Evolutionary conservation across 345 rosid species (phyloP).

Genomic region (Adansonia digitata): DNA sequence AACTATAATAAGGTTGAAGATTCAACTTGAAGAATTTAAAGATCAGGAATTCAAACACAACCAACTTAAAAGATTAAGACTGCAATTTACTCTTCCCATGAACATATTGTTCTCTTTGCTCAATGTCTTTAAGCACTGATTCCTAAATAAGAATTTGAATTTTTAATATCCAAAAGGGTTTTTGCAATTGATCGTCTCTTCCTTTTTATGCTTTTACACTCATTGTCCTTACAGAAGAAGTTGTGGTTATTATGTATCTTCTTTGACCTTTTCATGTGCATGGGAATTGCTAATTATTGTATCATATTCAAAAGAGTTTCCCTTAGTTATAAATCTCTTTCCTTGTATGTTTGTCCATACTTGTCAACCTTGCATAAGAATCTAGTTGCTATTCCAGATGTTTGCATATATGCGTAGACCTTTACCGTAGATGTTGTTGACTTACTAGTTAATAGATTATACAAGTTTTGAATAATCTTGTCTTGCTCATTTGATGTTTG

Average conservation of each 20-base stretch:
- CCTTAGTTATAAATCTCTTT: not conserved
- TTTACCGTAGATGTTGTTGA: not conserved
- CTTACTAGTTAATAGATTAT: not conserved
- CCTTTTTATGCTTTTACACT: not conserved
- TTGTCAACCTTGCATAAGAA: not conserved
- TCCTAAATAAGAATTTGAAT: not conserved
- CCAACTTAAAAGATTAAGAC: not conserved
- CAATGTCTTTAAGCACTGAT: not conserved
- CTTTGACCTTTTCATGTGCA: not conserved
- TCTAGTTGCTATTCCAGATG: not conserved
- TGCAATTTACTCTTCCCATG: not conserved
- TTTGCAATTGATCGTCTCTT: not conserved
- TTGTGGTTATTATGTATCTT: not conserved
- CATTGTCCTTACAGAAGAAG: not conserved
- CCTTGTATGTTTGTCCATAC: not conserved
- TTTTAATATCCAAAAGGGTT: not conserved
- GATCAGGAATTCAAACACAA: not conserved
- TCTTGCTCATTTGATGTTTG: constrained; percentile 3
- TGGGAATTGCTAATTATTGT: not conserved
- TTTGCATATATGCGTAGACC: not conserved
- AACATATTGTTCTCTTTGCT: not conserved
- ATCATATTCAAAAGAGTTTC: not conserved
- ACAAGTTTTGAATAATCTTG: not conserved
- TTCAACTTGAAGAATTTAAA: not conserved
- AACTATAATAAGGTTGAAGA: not conserved